A percentile compares a stretch with the other conserved stretches of the same genome.
Conservation (phyloP, 768 basidiomycete species). For the Mycena maculata region DNA sequence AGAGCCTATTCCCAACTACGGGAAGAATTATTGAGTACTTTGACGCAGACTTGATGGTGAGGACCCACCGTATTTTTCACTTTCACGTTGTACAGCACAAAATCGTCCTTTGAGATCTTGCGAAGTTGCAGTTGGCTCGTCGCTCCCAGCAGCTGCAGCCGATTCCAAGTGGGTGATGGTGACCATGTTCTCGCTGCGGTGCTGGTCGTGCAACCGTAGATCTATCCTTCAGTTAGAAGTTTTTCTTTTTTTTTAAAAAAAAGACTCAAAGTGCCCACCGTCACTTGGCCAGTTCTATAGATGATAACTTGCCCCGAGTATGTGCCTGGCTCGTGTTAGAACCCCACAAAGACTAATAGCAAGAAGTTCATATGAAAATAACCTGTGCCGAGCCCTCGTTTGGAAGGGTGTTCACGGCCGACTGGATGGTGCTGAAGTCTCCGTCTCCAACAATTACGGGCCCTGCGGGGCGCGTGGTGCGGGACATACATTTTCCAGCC, state of each 20-base stretch:
- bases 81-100: constrained; percentile 45
- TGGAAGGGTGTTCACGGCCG: constrained; percentile 11
- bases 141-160: constrained; percentile 1
- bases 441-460: no score
- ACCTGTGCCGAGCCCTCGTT: constrained; percentile 1
- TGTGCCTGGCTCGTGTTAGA: background rate
- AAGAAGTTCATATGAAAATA: constrained; percentile 19
- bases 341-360: background rate
- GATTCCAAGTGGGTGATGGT: background rate
- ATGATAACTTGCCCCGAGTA: constrained; percentile 20
- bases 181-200: constrained; percentile 13
- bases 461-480: constrained; percentile 3
- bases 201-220: constrained; percentile 12
- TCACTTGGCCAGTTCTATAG: constrained; percentile 14
- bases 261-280: constrained; percentile 1
- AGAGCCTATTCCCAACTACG: constrained; percentile 38
- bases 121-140: constrained; percentile 36
- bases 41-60: no score
- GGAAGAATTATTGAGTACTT: background rate
- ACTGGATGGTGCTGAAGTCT: no score
- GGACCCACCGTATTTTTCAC: constrained; percentile 43
- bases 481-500: constrained; percentile 5
- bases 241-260: no score
- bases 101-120: constrained; percentile 42
- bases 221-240: background rate